Percentiles rank a stretch among this genome's conserved stretches.
phyloP scores from a whole-genome alignment of 2,329 filamentous ascomycete species.

The Sarocladium kiliense region DNA sequence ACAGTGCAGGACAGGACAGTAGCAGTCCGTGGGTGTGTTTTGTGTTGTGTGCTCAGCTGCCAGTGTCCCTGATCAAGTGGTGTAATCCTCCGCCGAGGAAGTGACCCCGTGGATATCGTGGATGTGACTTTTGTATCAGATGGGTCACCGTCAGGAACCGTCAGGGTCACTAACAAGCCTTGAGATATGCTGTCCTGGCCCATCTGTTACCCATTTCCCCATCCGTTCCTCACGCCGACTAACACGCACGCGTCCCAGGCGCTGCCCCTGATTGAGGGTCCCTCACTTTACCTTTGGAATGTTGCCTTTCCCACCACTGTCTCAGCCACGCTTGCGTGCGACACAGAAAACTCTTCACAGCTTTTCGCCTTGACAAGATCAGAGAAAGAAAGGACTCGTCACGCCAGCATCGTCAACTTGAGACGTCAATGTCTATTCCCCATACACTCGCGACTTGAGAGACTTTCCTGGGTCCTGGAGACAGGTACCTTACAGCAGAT shows the following conservation, averaged over 20 bases:
- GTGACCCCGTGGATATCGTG: not conserved
- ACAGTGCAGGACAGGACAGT: too few species aligned
- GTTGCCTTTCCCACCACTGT: not conserved
- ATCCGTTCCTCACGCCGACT: not conserved
- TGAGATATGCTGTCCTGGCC: too few species aligned
- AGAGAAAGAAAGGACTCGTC: too few species aligned
- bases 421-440: too few species aligned
- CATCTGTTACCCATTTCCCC: too few species aligned
- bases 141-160: too few species aligned
- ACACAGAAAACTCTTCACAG: not conserved
- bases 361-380: too few species aligned
- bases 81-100: not conserved
- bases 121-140: not conserved
- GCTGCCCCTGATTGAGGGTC: too few species aligned
- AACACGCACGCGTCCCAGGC: not conserved
- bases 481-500: not conserved
- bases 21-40: too few species aligned
- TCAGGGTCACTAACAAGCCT: too few species aligned
- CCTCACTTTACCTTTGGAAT: constrained; percentile 2
- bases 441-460: not conserved
- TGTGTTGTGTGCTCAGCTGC: not conserved
- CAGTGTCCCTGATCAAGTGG: not conserved
- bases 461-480: not conserved
- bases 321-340: not conserved
- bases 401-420: not conserved